A percentile compares a stretch with the other conserved stretches of the same genome.
These are phyloP conservation scores for Trypanosoma theileri DNA, from an alignment of 208 protist genomes.

Conservation along the genomic window DNA sequence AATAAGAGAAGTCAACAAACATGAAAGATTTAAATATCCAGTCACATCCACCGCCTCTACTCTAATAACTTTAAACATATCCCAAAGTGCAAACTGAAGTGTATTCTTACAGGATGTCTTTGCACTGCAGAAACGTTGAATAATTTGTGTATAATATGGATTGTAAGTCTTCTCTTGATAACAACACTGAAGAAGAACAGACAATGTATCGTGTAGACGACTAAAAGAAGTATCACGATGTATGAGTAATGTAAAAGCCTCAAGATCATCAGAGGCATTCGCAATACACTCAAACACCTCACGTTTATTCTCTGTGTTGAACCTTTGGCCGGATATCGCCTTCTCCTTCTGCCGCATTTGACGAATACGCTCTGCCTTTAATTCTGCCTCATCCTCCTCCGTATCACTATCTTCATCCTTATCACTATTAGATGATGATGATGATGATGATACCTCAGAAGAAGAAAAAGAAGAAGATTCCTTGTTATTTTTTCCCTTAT, in stretches of 20 bases:
- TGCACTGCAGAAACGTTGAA: conserved; percentile 71
- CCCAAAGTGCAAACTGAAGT: conserved; percentile 84
- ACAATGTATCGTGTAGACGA: conserved; percentile 64
- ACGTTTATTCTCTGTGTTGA: conserved; percentile 76
- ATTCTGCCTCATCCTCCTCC: conserved; percentile 20
- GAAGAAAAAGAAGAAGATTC: too few relatives aligned
- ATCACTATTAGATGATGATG: conserved; percentile 12
- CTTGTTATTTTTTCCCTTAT: background rate
- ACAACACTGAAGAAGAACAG: conserved; percentile 69
- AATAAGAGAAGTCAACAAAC: conserved; percentile 52
- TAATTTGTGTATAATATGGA: conserved; percentile 66
- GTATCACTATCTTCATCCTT: conserved; percentile 11
- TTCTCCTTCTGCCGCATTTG: conserved; percentile 60
- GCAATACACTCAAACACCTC: conserved; percentile 71
- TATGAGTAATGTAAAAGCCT: conserved; percentile 82
- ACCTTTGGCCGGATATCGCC: conserved; percentile 63
- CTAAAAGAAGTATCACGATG: conserved; percentile 64
- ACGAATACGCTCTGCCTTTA: conserved; percentile 36
- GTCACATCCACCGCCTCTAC: conserved; percentile 57
- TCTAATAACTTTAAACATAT: conserved; percentile 77
- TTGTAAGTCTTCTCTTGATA: conserved; percentile 74
- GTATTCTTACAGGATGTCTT: conserved; percentile 57
- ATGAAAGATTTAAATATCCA: conserved; percentile 75
- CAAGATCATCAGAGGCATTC: conserved; percentile 65
- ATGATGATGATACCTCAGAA: background rate